Evolutionary conservation across 345 rosid genomes (phyloP), one percentile per base, ranked within the genome.

Genomic region (Euphorbia peplus): DNA sequence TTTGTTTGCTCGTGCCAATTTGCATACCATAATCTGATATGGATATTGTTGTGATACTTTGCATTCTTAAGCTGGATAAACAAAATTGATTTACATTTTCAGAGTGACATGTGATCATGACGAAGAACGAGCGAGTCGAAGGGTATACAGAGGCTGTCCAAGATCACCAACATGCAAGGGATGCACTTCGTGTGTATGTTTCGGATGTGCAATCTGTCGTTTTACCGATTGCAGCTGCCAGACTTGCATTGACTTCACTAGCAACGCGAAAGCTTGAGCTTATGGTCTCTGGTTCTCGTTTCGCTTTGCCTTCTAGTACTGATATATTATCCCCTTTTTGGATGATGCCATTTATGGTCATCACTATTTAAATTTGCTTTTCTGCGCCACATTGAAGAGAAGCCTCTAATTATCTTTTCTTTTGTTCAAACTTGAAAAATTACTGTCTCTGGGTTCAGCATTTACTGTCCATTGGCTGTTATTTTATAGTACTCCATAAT

Each of bases 101-200:
- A 93, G 98, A 70, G 73, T 88, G 63, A 83, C 79, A 26, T 87
- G 98, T 8, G 93, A 88, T 29, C 90, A 86, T 51, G 97, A 86
- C 4, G 79, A 86, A 71, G 82, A 83, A 69, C 80, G 98, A 66
- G 93, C 84, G 32, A 91, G 96, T 66, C 85, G 99, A 60, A 88
- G 87, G 80, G 93, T 85, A 9, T 95, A 90, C 73, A 78, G 92
- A 76, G 97, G 99, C 21, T 95, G 99, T 79, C 72, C 71, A 63
- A 85, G 92, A 18, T 84, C 96, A 21, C 88, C 88, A 6, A 81
- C 96, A 10, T 95, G 99, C 83, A 86, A 87, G 74, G 98, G 99
- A 3, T 95, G 99, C 85, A 95, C 98, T 32, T 88, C 98, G 42
- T 95, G 98, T 44, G 98, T 95, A 30, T 95, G 99, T 83, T 91